A percentile compares a stretch with the other conserved stretches of the same genome.
phyloP scores from a whole-genome alignment of 768 basidiomycete species.

The Cystofilobasidium ferigula region DNA sequence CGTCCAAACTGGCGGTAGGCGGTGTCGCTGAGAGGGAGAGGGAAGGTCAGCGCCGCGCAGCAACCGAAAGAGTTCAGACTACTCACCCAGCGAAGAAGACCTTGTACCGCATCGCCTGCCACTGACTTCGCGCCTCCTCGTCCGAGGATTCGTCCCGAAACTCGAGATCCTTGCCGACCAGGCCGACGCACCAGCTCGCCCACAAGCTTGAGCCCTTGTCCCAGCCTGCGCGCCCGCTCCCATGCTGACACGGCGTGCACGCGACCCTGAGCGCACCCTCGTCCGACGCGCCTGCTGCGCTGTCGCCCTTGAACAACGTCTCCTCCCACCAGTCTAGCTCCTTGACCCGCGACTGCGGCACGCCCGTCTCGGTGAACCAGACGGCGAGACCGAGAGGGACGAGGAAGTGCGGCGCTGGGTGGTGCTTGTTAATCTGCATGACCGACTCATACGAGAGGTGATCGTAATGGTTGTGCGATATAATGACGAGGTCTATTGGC shows the following conservation, averaged over 20 bases:
- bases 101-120: constrained; percentile 18
- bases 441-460: constrained; percentile 10
- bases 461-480: constrained; percentile 24
- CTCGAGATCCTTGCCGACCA: constrained; percentile 4
- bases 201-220: constrained; percentile 14
- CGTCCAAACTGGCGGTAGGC: constrained; percentile 21
- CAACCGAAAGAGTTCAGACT: neutral
- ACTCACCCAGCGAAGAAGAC: constrained; percentile 24
- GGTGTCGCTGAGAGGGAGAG: constrained; percentile 9
- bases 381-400: constrained; percentile 18
- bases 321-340: constrained; percentile 27
- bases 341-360: constrained; percentile 4
- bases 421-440: neutral
- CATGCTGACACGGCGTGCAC: constrained; percentile 24
- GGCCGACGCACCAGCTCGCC: constrained; percentile 22
- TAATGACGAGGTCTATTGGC: constrained; percentile 24
- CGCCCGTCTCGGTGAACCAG: constrained; percentile 13
- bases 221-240: constrained; percentile 8
- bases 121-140: neutral
- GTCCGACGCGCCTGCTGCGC: neutral
- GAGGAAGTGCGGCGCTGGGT: constrained; percentile 9
- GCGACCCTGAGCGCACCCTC: constrained; percentile 5
- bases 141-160: neutral
- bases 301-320: neutral
- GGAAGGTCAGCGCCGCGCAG: neutral